Evolutionary conservation across 2,329 filamentous ascomycete genomes (phyloP), one percentile per base, ranked within the genome.

Genomic region (Cladosporium sp.): DNA sequence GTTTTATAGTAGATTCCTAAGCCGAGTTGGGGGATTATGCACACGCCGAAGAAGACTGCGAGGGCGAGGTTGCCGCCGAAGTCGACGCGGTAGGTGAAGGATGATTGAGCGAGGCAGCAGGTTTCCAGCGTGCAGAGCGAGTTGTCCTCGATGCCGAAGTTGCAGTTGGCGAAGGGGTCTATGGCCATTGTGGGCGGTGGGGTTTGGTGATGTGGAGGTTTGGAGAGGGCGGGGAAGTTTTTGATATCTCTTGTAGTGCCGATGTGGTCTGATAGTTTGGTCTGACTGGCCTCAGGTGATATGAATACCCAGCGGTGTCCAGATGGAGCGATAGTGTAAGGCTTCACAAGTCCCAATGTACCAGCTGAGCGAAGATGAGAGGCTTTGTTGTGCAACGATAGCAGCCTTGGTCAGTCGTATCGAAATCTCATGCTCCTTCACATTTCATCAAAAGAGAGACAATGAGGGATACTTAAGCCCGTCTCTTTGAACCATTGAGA

Each of bases 1-100:
- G 80, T 79, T 50, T 71, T 73, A 60, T 74, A 78, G 47, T 67
- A 70, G 47, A 78, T 64, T 6, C 79, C 78, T 6, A 80, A 64
- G 1, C 64, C 66, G 19, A 79, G 43, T 43, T 83, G 79, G 17
- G 70, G 61, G 2, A 76, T 69, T 43, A 74, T 68, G 3, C n/a
- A n/a, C 3, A 79, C 17, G 22, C 64, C 75, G 60, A 80, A 81
- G 58, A 80, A 72, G 22, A 70, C 71, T 0, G 73, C 58, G 61
- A 80, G 80, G 64, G 80, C 73, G 41, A 72, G 66, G 58, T 64
- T 63, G 19, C 56, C 60, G 20, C 54, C 56, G 20, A 79, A 63
- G 32, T 65, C 72, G 0, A 80, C 80, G 29, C 74, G 69, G 63
- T 83, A 83, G 20, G 76, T 73, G 56, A 81, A 79, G 13, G 74